phyloP scores from a whole-genome alignment of 306 rosid species.

The Bauhinia variegata region DNA sequence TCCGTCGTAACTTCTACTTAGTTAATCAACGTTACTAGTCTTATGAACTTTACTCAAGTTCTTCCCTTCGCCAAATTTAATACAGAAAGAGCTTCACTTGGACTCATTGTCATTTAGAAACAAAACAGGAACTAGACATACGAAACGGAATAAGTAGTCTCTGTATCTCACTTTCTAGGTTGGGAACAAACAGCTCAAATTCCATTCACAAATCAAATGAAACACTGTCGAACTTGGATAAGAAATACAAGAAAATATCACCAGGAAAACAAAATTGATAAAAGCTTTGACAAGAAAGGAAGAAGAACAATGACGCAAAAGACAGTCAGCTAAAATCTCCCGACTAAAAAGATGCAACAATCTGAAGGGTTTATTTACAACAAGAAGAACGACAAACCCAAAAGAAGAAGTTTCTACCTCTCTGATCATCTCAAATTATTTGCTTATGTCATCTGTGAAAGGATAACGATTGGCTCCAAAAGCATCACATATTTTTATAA shows the following conservation, averaged over 20 bases:
- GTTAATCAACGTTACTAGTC: slow-evolving; percentile 1
- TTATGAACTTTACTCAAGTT: neutral
- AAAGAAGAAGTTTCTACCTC: slow-evolving; percentile 54
- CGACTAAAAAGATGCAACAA: slow-evolving; percentile 9
- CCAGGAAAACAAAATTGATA: slow-evolving; percentile 12
- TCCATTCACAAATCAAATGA: neutral
- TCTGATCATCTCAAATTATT: slow-evolving; percentile 64
- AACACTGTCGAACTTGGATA: slow-evolving; percentile 2
- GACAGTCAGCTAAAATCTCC: neutral
- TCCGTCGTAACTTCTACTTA: neutral
- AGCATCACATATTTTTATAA: slow-evolving; percentile 80
- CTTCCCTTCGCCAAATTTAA: neutral
- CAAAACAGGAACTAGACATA: slow-evolving; percentile 8
- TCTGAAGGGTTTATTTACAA: slow-evolving; percentile 19
- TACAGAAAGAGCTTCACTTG: neutral
- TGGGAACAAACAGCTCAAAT: slow-evolving; percentile 13
- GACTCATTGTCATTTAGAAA: slow-evolving; percentile 2
- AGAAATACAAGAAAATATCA: slow-evolving; percentile 21
- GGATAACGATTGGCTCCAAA: slow-evolving; percentile 90
- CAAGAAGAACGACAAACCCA: slow-evolving; percentile 13
- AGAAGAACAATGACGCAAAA: neutral
- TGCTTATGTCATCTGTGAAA: slow-evolving; percentile 66
- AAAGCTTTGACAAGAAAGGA: neutral
- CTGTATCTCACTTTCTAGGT: neutral
- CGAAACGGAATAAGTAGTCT: neutral